These are phyloP conservation scores for Amoeboaphelidium occidentale DNA, from an alignment of 371 early-diverging fungal genomes.

Conservation along the genomic window DNA sequence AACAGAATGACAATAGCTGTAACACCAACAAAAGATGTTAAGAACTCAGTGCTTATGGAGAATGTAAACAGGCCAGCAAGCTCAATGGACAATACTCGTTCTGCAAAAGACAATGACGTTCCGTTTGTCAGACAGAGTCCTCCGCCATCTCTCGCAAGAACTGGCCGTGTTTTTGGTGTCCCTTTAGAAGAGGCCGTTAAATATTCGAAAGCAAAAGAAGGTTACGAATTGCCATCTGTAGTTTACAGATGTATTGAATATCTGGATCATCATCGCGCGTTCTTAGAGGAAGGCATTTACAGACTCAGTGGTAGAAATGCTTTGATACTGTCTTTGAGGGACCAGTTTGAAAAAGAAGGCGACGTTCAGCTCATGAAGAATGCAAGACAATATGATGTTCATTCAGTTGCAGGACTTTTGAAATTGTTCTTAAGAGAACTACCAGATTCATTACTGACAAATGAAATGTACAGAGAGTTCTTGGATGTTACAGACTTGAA, in stretches of 20 bases:
- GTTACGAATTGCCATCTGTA: constrained; percentile 60
- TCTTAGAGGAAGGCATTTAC: constrained; percentile 84
- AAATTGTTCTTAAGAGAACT: constrained; percentile 78
- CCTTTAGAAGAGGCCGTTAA: constrained; percentile 12
- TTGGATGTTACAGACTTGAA: constrained; percentile 35
- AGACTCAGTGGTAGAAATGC: constrained; percentile 54
- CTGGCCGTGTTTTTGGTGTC: constrained; percentile 13
- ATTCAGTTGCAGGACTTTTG: constrained; percentile 69
- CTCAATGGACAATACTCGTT: too few species aligned
- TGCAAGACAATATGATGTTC: constrained; percentile 49
- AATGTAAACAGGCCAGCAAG: too few species aligned
- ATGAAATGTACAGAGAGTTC: constrained; percentile 47
- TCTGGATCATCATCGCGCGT: constrained; percentile 45
- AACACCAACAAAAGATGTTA: too few species aligned
- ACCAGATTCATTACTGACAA: constrained; percentile 57
- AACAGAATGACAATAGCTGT: too few species aligned
- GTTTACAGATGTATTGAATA: constrained; percentile 86
- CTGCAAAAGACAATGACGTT: too few species aligned
- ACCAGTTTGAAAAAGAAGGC: constrained; percentile 40
- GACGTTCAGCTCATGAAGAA: constrained; percentile 28
- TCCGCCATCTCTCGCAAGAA: too few species aligned
- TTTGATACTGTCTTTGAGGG: constrained; percentile 41
- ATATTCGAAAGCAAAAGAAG: constrained; percentile 23
- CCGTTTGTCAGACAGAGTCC: too few species aligned
- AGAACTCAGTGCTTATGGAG: too few species aligned